Evolutionary conservation across 2,329 filamentous ascomycete genomes (phyloP).

Genomic region (Verticillium isaacii): DNA sequence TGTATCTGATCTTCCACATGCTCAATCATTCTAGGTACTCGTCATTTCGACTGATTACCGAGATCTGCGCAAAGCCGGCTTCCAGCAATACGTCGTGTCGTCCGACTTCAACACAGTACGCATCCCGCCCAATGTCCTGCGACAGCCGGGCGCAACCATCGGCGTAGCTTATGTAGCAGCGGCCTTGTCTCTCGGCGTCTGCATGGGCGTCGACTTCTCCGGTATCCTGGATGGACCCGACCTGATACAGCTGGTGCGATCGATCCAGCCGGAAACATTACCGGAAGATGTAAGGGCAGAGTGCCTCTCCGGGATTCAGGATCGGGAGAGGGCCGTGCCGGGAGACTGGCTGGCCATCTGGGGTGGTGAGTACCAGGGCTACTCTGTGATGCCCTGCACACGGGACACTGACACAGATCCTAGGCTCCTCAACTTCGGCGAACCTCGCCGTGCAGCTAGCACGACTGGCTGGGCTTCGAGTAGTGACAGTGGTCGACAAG

Average conservation of each 20-base stretch:
- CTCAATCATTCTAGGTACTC: constrained; percentile 35
- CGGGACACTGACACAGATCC: background rate
- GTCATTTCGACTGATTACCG: constrained; percentile 72
- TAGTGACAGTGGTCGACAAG: constrained; percentile 62
- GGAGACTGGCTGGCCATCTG: constrained; percentile 72
- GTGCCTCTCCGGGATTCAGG: constrained; percentile 50
- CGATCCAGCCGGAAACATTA: constrained; percentile 40
- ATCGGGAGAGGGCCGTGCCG: constrained; percentile 45
- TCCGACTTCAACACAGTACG: constrained; percentile 61
- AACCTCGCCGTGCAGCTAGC: constrained; percentile 64
- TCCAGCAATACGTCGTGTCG: constrained; percentile 64
- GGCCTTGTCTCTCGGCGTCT: constrained; percentile 61
- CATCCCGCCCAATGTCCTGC: constrained; percentile 48
- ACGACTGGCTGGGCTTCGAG: constrained; percentile 58
- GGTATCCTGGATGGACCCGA: constrained; percentile 51
- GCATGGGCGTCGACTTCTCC: constrained; percentile 63
- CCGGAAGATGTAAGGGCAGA: constrained; percentile 59
- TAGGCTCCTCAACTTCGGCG: constrained; percentile 64
- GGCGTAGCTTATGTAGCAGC: constrained; percentile 71
- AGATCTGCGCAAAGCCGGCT: constrained; percentile 66
- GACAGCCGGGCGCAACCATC: constrained; percentile 55
- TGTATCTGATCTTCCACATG: no score
- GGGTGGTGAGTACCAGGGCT: constrained; percentile 47
- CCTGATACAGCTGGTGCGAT: constrained; percentile 45
- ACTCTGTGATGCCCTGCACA: background rate